Evolutionary conservation across 352 stramenopile species (phyloP).

Genomic region (Phytophthora multivora): DNA sequence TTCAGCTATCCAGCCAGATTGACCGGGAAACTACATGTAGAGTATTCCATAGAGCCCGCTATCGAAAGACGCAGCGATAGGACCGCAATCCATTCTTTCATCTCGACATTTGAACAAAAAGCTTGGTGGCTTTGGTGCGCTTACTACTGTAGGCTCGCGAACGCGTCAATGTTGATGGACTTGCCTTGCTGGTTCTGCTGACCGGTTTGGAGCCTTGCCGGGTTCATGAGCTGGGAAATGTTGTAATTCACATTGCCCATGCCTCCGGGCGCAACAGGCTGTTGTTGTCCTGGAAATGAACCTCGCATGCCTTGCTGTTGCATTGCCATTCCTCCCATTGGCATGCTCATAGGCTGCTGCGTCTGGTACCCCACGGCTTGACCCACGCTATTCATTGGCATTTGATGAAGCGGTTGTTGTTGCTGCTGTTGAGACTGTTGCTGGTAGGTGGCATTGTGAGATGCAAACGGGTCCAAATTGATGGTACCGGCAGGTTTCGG

Average conservation of each 20-base stretch:
- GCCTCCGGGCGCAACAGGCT: slow-evolving; percentile 11
- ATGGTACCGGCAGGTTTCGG: slow-evolving; percentile 53
- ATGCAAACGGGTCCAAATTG: slow-evolving; percentile 57
- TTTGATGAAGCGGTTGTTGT: slow-evolving; percentile 27
- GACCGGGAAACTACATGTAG: slow-evolving; percentile 30
- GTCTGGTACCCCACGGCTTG: slow-evolving; percentile 29
- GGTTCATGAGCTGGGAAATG: slow-evolving; percentile 87
- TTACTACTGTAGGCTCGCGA: slow-evolving; percentile 48
- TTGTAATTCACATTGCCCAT: slow-evolving; percentile 71
- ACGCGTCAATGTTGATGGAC: slow-evolving; percentile 86
- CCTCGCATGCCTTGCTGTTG: slow-evolving; percentile 32
- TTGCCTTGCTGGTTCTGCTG: slow-evolving; percentile 49
- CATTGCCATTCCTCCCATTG: slow-evolving; percentile 26
- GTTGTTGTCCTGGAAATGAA: slow-evolving; percentile 28
- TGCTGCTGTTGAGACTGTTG: slow-evolving; percentile 25
- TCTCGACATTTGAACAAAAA: slow-evolving; percentile 8
- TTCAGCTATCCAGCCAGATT: slow-evolving; percentile 43
- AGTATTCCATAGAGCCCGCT: not conserved
- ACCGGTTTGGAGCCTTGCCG: slow-evolving; percentile 54
- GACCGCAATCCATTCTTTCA: slow-evolving; percentile 3
- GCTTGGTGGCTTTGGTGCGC: too few species aligned
- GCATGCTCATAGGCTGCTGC: slow-evolving; percentile 15
- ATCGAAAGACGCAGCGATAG: not conserved
- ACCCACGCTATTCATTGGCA: slow-evolving; percentile 1
- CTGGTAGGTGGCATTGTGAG: slow-evolving; percentile 28